Base-by-base conservation (phyloP, 495 filamentous ascomycete genomes). In the Ascodesmis nigricans region DNA sequence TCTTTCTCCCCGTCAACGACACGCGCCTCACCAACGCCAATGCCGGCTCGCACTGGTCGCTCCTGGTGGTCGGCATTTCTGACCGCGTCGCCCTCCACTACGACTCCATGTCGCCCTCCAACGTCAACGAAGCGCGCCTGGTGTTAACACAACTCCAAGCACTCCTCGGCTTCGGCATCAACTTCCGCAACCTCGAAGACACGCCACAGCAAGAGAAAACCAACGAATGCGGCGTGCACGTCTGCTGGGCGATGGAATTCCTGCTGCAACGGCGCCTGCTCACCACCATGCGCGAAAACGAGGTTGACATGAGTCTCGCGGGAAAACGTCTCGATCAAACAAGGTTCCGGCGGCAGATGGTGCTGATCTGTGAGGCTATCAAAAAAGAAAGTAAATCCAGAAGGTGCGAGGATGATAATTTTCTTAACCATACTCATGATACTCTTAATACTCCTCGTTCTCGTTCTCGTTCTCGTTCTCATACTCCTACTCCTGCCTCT, bases 1-100 rank as follows among this genome's bases (percentile, higher is more conserved):
- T 95, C 52, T 99, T 99, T 59, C 70, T 95, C 10, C 90, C 90
- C 6, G 73, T 99, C 38, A 99, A 93, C 54, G 84, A 99, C 57
- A 75, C 67, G 45, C 66, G 66, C 6, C 75, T 81, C 40, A 64
- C 61, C 19, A 60, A 72, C 33, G 71, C 81, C 14, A 83, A 93
- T 58, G 80, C 80, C 29, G 90, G 90, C 23, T 73, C 71, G 2
- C 90, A 99, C 55, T 99, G 90, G 90, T 91, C 79, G 1, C 61
- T 99, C 3, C 71, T 99, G 0, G 63, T 99, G 23, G 83, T 99
- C 28, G 77, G 72, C 17, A 65, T 82, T 23, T 67, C 90, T 22
- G 90, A 99, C 52, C 68, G 80, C 11, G 69, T 91, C 17, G 77
- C 84, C 2, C 95, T 99, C 53, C 87, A 95, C 60, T 95, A 99